Percentiles rank a stretch among this genome's conserved stretches.
phyloP scores from a whole-genome alignment of 2,329 filamentous ascomycete genomes.

The Claviceps sp. region DNA sequence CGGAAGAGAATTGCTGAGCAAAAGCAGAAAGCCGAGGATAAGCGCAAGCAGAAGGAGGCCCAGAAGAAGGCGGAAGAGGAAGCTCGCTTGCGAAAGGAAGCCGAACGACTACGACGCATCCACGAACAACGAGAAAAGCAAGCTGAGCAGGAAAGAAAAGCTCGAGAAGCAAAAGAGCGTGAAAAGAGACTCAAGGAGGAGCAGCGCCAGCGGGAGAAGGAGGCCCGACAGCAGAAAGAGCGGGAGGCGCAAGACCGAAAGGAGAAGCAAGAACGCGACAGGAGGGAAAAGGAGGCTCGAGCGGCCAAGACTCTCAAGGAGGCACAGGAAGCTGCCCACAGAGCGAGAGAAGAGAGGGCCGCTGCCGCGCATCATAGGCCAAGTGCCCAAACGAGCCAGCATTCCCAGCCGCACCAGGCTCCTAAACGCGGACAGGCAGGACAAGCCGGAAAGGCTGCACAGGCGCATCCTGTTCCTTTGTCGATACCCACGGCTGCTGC shows the following conservation, averaged over 20 bases:
- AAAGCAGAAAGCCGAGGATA: slow-evolving; percentile 72
- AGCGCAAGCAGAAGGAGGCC: slow-evolving; percentile 78
- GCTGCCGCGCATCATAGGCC: slow-evolving; percentile 12
- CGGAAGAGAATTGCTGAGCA: slow-evolving; percentile 70
- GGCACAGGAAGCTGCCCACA: slow-evolving; percentile 36
- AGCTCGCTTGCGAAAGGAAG: slow-evolving; percentile 71
- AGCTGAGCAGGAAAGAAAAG: slow-evolving; percentile 71
- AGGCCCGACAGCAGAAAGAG: slow-evolving; percentile 56
- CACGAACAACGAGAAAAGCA: slow-evolving; percentile 80
- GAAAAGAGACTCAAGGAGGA: slow-evolving; percentile 82
- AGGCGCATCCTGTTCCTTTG: slow-evolving; percentile 26
- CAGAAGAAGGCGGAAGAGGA: slow-evolving; percentile 86
- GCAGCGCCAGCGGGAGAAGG: slow-evolving; percentile 65
- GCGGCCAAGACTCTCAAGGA: slow-evolving; percentile 48
- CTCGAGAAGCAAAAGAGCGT: slow-evolving; percentile 44
- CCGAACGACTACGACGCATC: slow-evolving; percentile 63
- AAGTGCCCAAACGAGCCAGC: slow-evolving; percentile 21
- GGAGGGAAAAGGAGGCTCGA: slow-evolving; percentile 45
- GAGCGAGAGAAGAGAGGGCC: slow-evolving; percentile 53
- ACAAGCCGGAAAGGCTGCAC: slow-evolving; percentile 1
- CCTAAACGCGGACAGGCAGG: slow-evolving; percentile 12
- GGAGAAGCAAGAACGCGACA: slow-evolving; percentile 49
- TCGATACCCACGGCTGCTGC: slow-evolving; percentile 21
- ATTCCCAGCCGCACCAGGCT: slow-evolving; percentile 8
- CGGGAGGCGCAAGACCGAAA: slow-evolving; percentile 53